phyloP scores from a whole-genome alignment of 2,329 filamentous ascomycete genomes.

The Paraphaeosphaeria minitans region DNA sequence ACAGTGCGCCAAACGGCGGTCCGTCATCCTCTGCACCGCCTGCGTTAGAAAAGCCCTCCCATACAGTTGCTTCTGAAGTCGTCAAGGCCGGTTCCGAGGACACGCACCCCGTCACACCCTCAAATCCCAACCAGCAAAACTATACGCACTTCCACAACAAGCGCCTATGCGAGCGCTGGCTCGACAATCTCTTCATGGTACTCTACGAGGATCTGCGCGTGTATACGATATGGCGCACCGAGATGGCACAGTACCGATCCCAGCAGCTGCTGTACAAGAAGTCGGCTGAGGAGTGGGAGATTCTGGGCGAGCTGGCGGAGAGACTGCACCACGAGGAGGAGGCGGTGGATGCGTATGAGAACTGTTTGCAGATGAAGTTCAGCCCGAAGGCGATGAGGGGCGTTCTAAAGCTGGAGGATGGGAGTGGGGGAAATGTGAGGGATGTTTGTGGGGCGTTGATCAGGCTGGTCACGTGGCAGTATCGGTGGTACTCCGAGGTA shows the following conservation, averaged over 20 bases:
- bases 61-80: conserved; percentile 76
- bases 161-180: conserved; percentile 93
- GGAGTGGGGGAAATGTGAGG: conserved; percentile 71
- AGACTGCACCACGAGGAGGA: conserved; percentile 91
- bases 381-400: conserved; percentile 90
- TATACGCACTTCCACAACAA: conserved; percentile 96
- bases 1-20: conserved; percentile 35
- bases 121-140: conserved; percentile 60
- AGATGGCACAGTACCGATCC: conserved; percentile 93
- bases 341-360: conserved; percentile 89
- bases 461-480: conserved; percentile 94
- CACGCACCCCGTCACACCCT: conserved; percentile 55
- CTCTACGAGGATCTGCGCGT: conserved; percentile 96
- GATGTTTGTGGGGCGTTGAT: conserved; percentile 87
- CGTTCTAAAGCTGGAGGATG: conserved; percentile 79
- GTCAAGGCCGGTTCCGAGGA: conserved; percentile 77
- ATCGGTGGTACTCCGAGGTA: conserved; percentile 97
- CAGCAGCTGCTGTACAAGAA: conserved; percentile 97
- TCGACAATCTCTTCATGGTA: conserved; percentile 99
- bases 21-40: conserved; percentile 33
- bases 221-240: conserved; percentile 98
- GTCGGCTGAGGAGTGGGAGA: conserved; percentile 97
- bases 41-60: conserved; percentile 76
- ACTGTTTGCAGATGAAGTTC: conserved; percentile 85
- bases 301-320: conserved; percentile 89